Conservation (phyloP, 305 asterid genomes). For the Withania somnifera region DNA sequence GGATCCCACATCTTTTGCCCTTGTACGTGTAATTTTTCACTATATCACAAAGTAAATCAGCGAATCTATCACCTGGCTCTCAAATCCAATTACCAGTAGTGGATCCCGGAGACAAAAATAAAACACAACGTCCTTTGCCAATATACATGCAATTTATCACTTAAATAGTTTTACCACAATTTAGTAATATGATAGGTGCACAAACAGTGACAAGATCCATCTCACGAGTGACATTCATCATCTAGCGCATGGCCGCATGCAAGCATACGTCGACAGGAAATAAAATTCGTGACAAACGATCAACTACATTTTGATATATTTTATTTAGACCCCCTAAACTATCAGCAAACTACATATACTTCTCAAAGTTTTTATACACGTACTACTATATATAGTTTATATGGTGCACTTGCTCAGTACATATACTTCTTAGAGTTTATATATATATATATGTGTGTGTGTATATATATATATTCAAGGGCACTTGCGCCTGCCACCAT, state of each 20-base stretch:
- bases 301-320: no score
- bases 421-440: neutral
- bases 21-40: no score
- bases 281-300: neutral
- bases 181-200: neutral
- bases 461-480: constrained; percentile 9
- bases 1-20: no score
- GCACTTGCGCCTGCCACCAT: constrained; percentile 34
- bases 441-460: neutral
- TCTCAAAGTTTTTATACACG: neutral
- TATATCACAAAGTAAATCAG: no score
- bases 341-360: neutral
- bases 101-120: no score
- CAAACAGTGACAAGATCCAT: neutral
- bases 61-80: no score
- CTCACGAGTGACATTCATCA: neutral
- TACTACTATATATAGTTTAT: no score
- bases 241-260: neutral
- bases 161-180: no score
- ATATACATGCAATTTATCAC: no score
- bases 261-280: neutral
- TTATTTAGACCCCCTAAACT: no score
- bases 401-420: neutral
- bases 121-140: no score
- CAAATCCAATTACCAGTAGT: no score